Base-by-base conservation (phyloP, 2,329 filamentous ascomycete genomes). In the Colletotrichum zoysiae region DNA sequence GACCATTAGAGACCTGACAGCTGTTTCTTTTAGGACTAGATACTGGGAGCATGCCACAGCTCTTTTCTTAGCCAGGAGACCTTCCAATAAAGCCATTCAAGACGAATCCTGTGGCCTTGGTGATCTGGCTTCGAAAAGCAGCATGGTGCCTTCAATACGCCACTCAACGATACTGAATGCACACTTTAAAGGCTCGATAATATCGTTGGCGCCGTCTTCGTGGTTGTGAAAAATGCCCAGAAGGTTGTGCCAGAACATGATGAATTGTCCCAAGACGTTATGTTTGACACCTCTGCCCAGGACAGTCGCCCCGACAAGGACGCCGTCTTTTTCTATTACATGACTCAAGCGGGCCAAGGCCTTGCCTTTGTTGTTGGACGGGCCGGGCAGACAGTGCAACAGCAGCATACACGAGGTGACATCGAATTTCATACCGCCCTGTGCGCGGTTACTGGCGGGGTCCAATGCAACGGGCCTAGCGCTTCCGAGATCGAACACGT, bases 101-200 rank as follows among this genome's bases (percentile, higher is more conserved):
- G 40, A 3, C 40, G 40, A 42, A 16, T 42, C 11, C 40, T 42
- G 40, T 42, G 12, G 12, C 7, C 11, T 42, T 4, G 63, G 63
- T n/a, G 53, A 44, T 20, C 42, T 67, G 20, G 65, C 65, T 26
- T 67, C 65, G 56, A 67, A 67, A 5, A 67, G 65, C n/a, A 67
- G 8, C 3, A 38, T 61, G 12, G 44, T 61, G n/a, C 56, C 46
- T 4, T 46, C 35, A 1, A 67, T 20, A 23, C 44, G 48, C 26
- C 23, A 67, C 9, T 61, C 48, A 9, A 61, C 65, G 6, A 2
- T 35, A 11, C 44, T 40, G 26, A 67, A 67, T 20, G 18, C 46
- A 4, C 23, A 35, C 26, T 61, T 38, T 2, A 67, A 38, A 38
- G 53, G 63, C 14, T 55, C 23, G 40, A 67, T 9, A 5, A 67